Base-by-base conservation (phyloP, 2,329 filamentous ascomycete species). In the Phaeosphaeriaceae sp. region DNA sequence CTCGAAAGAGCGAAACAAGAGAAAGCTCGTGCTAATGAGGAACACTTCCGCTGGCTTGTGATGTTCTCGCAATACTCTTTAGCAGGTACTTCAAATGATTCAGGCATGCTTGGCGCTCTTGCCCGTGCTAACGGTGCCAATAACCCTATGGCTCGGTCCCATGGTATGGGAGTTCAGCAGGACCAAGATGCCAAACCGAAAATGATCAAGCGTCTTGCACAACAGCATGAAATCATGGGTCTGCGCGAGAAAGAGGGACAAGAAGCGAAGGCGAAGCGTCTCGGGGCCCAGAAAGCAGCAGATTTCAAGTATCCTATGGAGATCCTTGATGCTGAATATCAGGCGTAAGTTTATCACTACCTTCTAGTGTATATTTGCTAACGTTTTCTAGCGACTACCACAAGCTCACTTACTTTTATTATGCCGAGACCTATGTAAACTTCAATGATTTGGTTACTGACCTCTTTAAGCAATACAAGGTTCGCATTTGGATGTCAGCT, bases 391-490 rank as follows among this genome's bases (percentile, higher is more conserved):
- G 93, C 87, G 94, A 99, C 72, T 97, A 92, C 86, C 96, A 97
- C 77, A 99, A 99, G 73, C 79, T 99, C 47, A 99, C 95, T 0
- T 97, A 97, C 76, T 99, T 97, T 78, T 99, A 97, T 76, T 99
- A 97, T 71, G 93, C 94, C 45, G 92, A 97, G 68, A 87, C 91
- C 0, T 99, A 99, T 72, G 96, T 99, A 80, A 97, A 97, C 77
- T 99, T 99, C 82, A 99, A 99, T 72, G 90, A 91, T 2, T 84
- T 99, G 13, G 94, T 99, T 44, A 96, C 92, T 0, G 94, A 99
- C 70, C 81, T 99, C 11, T 99, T 97, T 83, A 97, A 97, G 76
- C 93, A 97, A 55, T 99, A 97, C 82, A 99, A 99, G 79, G 96
- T 93, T 17, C 86, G 95, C 63, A 99, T 99, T 66, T 99, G 94